phyloP scores from a whole-genome alignment of 371 early-diverging fungal genomes.

The Mucor sp. region DNA sequence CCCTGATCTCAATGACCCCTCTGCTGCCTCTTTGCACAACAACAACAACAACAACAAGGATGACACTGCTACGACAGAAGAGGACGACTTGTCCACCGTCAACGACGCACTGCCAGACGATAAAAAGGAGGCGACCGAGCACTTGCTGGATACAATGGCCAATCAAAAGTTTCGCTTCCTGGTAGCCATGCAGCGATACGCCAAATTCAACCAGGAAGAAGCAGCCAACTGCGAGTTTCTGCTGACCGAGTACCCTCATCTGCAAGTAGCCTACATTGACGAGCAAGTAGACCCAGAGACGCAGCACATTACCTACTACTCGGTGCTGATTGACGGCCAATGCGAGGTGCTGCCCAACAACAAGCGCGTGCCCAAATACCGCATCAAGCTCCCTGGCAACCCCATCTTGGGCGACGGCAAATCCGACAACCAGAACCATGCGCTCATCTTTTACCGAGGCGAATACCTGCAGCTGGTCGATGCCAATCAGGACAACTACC shows the following conservation, averaged over 20 bases:
- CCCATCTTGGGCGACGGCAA: conserved; percentile 93
- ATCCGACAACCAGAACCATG: conserved; percentile 91
- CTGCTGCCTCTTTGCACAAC: background rate
- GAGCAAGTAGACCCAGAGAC: conserved; percentile 57
- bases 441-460: conserved; percentile 86
- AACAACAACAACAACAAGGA: background rate
- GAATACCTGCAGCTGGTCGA: conserved; percentile 90
- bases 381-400: conserved; percentile 83
- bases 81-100: conserved; percentile 42
- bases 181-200: conserved; percentile 89
- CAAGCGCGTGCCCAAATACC: conserved; percentile 72
- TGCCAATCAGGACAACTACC: conserved; percentile 93
- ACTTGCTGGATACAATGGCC: conserved; percentile 63
- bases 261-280: conserved; percentile 87
- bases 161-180: conserved; percentile 84
- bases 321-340: conserved; percentile 79
- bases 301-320: conserved; percentile 60
- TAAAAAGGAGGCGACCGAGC: conserved; percentile 51
- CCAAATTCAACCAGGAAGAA: conserved; percentile 79
- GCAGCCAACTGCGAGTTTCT: conserved; percentile 80
- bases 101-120: conserved; percentile 23
- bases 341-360: conserved; percentile 68
- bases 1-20: conserved; percentile 62
- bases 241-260: conserved; percentile 72
- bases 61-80: background rate